Conservation (phyloP, 352 stramenopile genomes). For the Globisporangium heterothallicum region DNA sequence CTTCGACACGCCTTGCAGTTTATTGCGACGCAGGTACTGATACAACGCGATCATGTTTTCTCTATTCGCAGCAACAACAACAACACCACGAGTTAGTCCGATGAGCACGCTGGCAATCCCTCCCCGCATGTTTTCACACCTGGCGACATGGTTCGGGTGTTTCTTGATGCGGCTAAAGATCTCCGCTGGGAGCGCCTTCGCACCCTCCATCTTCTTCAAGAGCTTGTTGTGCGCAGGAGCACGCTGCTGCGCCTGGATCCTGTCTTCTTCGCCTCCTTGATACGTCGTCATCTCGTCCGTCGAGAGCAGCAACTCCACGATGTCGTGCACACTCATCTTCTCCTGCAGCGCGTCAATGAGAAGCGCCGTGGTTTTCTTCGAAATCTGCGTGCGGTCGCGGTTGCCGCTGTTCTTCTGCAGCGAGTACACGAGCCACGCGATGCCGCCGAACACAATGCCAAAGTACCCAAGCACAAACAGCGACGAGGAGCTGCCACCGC, state of each 20-base stretch:
- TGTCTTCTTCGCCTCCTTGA: conserved; percentile 25
- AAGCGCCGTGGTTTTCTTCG: conserved; percentile 29
- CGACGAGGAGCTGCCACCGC: conserved; percentile 32
- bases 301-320: conserved; percentile 71
- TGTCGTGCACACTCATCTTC: conserved; percentile 77
- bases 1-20: conserved; percentile 58
- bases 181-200: conserved; percentile 52
- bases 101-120: neutral
- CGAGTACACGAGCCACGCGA: conserved; percentile 60
- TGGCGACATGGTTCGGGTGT: conserved; percentile 54
- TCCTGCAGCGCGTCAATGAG: conserved; percentile 53
- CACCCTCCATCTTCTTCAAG: conserved; percentile 76
- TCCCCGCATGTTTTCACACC: conserved; percentile 12
- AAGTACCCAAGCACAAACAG: conserved; percentile 77
- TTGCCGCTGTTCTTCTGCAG: conserved; percentile 46
- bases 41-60: conserved; percentile 85
- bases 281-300: conserved; percentile 68
- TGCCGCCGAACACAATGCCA: conserved; percentile 42
- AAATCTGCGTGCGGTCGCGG: conserved; percentile 62
- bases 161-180: conserved; percentile 74
- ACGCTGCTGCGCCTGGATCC: conserved; percentile 42
- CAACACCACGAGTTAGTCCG: neutral
- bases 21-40: conserved; percentile 66
- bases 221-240: conserved; percentile 72
- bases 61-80: conserved; percentile 11